Percentiles rank a stretch among this genome's conserved stretches.
Evolutionary conservation across 1,139 yeast genomes (phyloP).

Genomic region (Hansenula anomala): DNA sequence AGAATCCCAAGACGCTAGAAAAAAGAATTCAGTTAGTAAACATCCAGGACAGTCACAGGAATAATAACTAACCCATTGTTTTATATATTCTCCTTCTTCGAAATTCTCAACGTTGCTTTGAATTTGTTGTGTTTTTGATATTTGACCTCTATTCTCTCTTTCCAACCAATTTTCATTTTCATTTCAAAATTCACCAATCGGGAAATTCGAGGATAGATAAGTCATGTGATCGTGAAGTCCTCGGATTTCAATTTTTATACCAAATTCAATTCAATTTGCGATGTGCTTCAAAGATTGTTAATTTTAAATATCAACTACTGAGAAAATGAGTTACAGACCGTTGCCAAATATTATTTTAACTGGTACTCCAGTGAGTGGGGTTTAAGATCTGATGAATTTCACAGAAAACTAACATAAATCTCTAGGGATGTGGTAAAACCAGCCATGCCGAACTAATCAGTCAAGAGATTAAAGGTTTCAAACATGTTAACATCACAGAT

Average conservation of each 20-base stretch:
- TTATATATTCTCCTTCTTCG: too few relatives aligned
- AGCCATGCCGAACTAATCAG: conserved; percentile 70
- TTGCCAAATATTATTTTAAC: conserved; percentile 84
- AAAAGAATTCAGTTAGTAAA: too few relatives aligned
- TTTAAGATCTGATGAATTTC: not conserved
- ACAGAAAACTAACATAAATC: not conserved
- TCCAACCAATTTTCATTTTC: conserved; percentile 1
- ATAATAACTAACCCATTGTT: not conserved
- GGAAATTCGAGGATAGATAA: not conserved
- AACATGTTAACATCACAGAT: conserved; percentile 69
- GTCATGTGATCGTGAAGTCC: not conserved
- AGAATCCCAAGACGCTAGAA: conserved; percentile 1
- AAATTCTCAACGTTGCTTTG: too few relatives aligned
- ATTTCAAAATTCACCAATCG: not conserved
- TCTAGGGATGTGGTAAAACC: conserved; percentile 84
- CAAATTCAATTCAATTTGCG: too few relatives aligned
- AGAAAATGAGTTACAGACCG: conserved; percentile 31
- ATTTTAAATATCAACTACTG: too few relatives aligned
- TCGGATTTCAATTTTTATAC: not conserved
- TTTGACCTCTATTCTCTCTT: too few relatives aligned
- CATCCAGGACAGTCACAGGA: too few relatives aligned
- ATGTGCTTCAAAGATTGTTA: too few relatives aligned
- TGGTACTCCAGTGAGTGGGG: conserved; percentile 67
- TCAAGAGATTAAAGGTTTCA: conserved; percentile 43
- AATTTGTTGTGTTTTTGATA: too few relatives aligned